Percentiles rank a stretch among this genome's conserved stretches.
Conservation (phyloP, 176 grass and related monocot genomes). For the sorghum (Sorghum bicolor) region DNA sequence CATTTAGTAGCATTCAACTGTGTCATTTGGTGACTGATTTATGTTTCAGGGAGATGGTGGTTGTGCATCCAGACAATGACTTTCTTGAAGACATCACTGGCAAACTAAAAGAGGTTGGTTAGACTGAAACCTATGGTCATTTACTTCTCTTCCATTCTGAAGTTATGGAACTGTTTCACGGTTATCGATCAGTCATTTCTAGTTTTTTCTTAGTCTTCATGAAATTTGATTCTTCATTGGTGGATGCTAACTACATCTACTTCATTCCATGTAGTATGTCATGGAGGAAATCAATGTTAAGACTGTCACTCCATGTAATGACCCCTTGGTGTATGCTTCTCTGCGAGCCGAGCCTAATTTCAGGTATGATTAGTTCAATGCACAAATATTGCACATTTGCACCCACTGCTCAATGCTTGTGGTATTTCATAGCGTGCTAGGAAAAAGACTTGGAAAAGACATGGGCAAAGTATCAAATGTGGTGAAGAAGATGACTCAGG, state of each 20-base stretch:
- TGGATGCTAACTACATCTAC: constrained; percentile 21
- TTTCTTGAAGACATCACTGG: constrained; percentile 96
- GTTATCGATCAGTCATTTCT: neutral
- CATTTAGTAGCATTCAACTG: constrained; percentile 25
- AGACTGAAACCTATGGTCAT: neutral
- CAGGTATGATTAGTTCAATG: constrained; percentile 56
- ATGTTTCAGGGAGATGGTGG: constrained; percentile 85
- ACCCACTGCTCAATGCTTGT: constrained; percentile 22
- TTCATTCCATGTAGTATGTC: constrained; percentile 78
- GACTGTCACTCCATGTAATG: constrained; percentile 84
- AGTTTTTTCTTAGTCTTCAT: neutral
- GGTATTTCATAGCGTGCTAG: constrained; percentile 56
- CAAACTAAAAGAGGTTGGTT: constrained; percentile 87
- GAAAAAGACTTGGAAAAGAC: constrained; percentile 92
- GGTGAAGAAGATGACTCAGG: constrained; percentile 93
- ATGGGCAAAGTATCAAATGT: constrained; percentile 79
- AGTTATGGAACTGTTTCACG: constrained; percentile 15
- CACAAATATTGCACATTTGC: neutral
- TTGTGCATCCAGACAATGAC: constrained; percentile 87
- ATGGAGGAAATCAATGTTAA: constrained; percentile 99
- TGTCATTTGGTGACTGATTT: constrained; percentile 25
- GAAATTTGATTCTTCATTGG: constrained; percentile 4
- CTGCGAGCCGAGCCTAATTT: constrained; percentile 93
- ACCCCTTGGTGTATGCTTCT: constrained; percentile 83
- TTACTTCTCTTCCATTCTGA: neutral